Percentiles rank a stretch among this genome's conserved stretches.
Evolutionary conservation across 495 filamentous ascomycete genomes (phyloP).

Genomic region (Apiosordaria backusii): DNA sequence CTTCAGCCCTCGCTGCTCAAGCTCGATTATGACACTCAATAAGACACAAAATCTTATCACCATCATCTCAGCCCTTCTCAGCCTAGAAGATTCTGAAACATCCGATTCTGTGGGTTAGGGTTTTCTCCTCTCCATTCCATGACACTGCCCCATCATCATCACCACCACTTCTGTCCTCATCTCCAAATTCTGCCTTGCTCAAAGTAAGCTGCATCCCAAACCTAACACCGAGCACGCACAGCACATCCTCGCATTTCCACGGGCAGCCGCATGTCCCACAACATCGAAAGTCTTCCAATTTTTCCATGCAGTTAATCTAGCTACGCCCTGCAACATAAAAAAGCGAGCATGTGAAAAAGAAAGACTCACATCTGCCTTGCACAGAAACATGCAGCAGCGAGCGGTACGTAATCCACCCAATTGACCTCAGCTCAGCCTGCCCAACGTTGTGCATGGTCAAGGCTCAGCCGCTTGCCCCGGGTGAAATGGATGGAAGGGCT

Average conservation of each 20-base stretch:
- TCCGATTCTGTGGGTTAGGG: background rate
- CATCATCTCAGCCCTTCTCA: background rate
- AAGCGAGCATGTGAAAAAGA: background rate
- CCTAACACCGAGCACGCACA: background rate
- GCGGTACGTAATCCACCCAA: background rate
- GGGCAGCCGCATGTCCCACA: background rate
- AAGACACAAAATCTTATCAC: background rate
- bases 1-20: background rate
- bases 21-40: background rate
- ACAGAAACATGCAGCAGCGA: background rate
- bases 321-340: background rate
- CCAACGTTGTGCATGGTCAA: background rate
- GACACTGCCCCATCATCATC: background rate
- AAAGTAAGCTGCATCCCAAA: background rate
- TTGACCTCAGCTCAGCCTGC: background rate
- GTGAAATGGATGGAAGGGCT: too few relatives aligned
- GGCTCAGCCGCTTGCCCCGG: background rate
- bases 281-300: background rate
- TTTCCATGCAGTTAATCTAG: background rate
- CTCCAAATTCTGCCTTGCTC: background rate
- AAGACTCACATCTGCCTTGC: background rate
- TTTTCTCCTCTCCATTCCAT: background rate
- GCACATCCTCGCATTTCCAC: background rate
- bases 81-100: background rate
- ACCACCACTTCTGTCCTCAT: background rate